These are phyloP conservation scores for Sporothrix sp. DNA, from an alignment of 2,329 filamentous ascomycete species.

Conservation along the genomic window DNA sequence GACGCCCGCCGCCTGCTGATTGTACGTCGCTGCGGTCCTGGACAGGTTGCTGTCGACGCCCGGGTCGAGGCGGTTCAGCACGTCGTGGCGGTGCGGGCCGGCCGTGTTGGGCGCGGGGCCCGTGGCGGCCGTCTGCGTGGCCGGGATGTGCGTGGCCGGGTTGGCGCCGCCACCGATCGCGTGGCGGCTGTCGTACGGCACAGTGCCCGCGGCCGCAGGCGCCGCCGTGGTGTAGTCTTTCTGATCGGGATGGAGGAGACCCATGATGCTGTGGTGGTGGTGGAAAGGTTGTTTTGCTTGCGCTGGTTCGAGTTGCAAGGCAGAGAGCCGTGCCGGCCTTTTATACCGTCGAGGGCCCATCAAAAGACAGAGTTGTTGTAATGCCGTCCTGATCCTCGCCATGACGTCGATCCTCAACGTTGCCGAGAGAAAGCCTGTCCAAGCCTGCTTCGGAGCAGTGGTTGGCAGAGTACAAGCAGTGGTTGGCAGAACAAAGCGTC, in stretches of 20 bases:
- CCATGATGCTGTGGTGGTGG: slow-evolving; percentile 7
- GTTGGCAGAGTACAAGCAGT: too few species aligned
- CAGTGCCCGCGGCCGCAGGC: not conserved
- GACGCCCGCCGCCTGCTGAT: not conserved
- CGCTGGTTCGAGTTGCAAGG: not conserved
- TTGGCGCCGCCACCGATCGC: not conserved
- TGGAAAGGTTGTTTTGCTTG: not conserved
- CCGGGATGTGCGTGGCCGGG: slow-evolving; percentile 9
- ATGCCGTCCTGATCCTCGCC: too few species aligned
- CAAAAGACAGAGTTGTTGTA: too few species aligned
- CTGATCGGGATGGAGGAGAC: slow-evolving; percentile 11
- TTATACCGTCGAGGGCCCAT: too few species aligned
- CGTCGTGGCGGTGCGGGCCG: slow-evolving; percentile 32
- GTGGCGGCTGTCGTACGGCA: not conserved
- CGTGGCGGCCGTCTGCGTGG: slow-evolving; percentile 5
- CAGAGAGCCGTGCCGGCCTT: too few species aligned
- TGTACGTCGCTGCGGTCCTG: not conserved
- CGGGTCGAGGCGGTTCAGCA: slow-evolving; percentile 34
- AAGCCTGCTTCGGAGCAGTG: too few species aligned
- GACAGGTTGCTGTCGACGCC: slow-evolving; percentile 28
- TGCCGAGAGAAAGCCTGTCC: too few species aligned
- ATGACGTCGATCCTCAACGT: too few species aligned
- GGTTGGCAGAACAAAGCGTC: too few species aligned
- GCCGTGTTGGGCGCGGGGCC: slow-evolving; percentile 30
- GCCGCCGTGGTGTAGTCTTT: not conserved